Evolutionary conservation across 2,329 filamentous ascomycete genomes (phyloP).

Genomic region (Pestalotiopsis sp.): DNA sequence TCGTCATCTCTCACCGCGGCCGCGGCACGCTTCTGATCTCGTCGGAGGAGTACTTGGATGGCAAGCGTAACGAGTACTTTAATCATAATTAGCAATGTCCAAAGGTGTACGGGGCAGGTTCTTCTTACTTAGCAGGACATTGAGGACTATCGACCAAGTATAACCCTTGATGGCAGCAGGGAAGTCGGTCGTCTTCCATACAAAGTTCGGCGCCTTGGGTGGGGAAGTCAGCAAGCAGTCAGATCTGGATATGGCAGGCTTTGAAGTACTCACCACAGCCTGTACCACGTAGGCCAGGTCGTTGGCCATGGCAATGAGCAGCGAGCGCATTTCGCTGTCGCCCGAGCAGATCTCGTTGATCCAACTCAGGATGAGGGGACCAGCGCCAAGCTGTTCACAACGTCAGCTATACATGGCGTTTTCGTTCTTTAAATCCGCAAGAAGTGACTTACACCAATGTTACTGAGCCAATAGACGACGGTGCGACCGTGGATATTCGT

Average conservation of each 20-base stretch:
- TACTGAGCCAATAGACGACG: constrained; percentile 2
- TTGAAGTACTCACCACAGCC: not conserved
- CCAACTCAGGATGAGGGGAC: constrained; percentile 7
- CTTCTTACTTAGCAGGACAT: constrained; percentile 1
- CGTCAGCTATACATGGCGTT: not conserved
- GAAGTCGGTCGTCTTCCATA: constrained; percentile 7
- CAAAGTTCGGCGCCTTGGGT: constrained; percentile 5
- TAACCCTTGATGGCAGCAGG: constrained; percentile 2
- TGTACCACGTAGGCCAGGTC: constrained; percentile 10
- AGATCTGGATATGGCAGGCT: no score
- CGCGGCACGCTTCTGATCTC: not conserved
- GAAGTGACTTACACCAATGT: constrained; percentile 6
- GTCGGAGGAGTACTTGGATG: not conserved
- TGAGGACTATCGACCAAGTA: constrained; percentile 2
- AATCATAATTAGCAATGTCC: not conserved
- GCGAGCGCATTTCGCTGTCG: constrained; percentile 5
- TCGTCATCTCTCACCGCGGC: not conserved
- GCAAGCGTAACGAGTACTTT: not conserved
- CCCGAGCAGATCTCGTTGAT: constrained; percentile 10
- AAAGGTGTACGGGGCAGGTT: not conserved
- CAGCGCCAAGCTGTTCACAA: not conserved
- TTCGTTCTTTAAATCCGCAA: no score
- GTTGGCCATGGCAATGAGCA: constrained; percentile 8
- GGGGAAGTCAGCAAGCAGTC: no score
- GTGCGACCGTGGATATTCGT: not conserved